phyloP scores from a whole-genome alignment of 352 stramenopile genomes.

The Phytopythium oedochilum region DNA sequence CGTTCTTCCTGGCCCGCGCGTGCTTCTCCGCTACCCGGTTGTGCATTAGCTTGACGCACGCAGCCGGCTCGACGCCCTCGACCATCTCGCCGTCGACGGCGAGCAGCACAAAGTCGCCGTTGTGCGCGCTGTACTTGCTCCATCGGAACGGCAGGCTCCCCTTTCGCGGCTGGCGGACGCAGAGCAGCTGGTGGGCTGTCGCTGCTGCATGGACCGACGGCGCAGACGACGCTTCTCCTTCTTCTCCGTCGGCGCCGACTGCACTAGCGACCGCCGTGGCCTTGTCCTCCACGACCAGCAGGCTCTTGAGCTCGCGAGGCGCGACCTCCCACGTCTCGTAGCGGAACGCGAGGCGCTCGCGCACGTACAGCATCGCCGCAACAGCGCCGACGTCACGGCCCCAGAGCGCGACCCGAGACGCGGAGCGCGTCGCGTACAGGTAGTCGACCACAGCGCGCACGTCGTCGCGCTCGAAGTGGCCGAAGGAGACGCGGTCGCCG shows the following conservation, averaged over 20 bases:
- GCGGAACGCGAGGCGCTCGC: slow-evolving; percentile 23
- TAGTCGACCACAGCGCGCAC: slow-evolving; percentile 54
- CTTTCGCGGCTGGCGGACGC: slow-evolving; percentile 34
- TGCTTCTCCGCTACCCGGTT: slow-evolving; percentile 9
- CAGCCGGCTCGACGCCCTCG: slow-evolving; percentile 26
- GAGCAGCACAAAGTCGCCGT: slow-evolving; percentile 70
- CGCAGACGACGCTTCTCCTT: too few relatives aligned
- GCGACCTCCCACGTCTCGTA: slow-evolving; percentile 52
- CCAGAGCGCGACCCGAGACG: slow-evolving; percentile 57
- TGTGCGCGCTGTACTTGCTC: slow-evolving; percentile 42
- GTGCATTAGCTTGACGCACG: slow-evolving; percentile 36
- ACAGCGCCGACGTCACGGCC: slow-evolving; percentile 58
- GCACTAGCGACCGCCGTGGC: slow-evolving; percentile 1
- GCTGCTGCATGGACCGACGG: not conserved
- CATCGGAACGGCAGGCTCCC: slow-evolving; percentile 41
- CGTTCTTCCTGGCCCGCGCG: not conserved
- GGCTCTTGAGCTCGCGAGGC: slow-evolving; percentile 19
- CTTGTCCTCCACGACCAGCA: slow-evolving; percentile 50
- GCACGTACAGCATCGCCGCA: slow-evolving; percentile 48
- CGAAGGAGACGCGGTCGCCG: slow-evolving; percentile 63
- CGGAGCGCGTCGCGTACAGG: slow-evolving; percentile 52
- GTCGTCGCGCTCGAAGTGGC: slow-evolving; percentile 66
- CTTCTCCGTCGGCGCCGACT: too few relatives aligned
- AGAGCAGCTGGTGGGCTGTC: slow-evolving; percentile 30
- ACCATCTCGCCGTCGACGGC: slow-evolving; percentile 45